A percentile compares a stretch with the other conserved stretches of the same genome.
phyloP scores from a whole-genome alignment of 257 asterid genomes.

The Ilex asprella region DNA sequence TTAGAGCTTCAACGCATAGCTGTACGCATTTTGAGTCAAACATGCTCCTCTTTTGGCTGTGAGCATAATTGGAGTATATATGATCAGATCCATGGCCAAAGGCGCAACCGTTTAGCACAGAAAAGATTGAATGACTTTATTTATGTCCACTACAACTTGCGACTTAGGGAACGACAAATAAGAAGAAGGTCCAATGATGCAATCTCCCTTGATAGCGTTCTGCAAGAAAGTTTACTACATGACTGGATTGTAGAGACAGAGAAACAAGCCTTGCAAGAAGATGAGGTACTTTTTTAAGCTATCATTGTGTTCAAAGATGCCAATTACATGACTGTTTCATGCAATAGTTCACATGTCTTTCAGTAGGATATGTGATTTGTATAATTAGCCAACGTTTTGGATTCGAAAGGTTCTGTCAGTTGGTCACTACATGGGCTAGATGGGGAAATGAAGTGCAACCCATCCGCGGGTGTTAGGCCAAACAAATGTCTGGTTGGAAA shows the following conservation, averaged over 20 bases:
- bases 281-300: conserved; percentile 50
- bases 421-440: too few relatives aligned
- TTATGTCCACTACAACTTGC: conserved; percentile 79
- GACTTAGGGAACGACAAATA: conserved; percentile 80
- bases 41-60: conserved; percentile 79
- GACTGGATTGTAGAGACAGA: conserved; percentile 79
- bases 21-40: conserved; percentile 84
- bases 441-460: too few relatives aligned
- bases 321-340: conserved; percentile 4
- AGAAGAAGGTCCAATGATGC: conserved; percentile 54
- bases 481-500: too few relatives aligned
- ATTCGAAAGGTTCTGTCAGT: too few relatives aligned
- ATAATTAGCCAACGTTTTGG: too few relatives aligned
- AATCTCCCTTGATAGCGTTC: conserved; percentile 47
- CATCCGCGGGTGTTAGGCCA: too few relatives aligned
- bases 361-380: too few relatives aligned
- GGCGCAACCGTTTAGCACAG: conserved; percentile 62
- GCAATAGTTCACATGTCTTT: not conserved
- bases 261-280: conserved; percentile 59
- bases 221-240: conserved; percentile 59
- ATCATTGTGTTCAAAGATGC: not conserved
- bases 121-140: conserved; percentile 59
- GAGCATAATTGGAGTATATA: conserved; percentile 89
- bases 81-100: conserved; percentile 55
- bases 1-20: conserved; percentile 86